These are phyloP conservation scores for Meredithiella fracta DNA, from an alignment of 2,329 filamentous ascomycete genomes.

Conservation along the genomic window DNA sequence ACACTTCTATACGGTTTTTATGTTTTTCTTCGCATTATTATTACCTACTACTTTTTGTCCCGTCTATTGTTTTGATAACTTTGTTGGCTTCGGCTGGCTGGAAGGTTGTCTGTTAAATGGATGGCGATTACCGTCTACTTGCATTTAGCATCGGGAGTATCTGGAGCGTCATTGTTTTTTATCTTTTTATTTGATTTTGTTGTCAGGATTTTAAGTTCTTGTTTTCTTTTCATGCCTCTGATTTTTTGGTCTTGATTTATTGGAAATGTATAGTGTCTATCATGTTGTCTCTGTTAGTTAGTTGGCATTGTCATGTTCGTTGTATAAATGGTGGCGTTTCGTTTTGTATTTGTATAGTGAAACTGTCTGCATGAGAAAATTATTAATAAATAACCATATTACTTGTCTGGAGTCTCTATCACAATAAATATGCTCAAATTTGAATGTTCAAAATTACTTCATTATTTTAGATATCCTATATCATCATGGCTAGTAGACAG, in stretches of 20 bases:
- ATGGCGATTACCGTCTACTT: not conserved
- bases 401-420: too few species aligned
- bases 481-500: too few species aligned
- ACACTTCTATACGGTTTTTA: not conserved
- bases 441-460: not conserved
- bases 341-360: not conserved
- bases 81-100: too few species aligned
- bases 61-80: too few species aligned
- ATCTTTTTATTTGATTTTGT: not conserved
- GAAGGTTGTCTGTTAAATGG: too few species aligned
- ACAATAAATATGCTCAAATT: not conserved
- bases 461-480: not conserved
- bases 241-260: not conserved
- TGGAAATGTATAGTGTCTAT: not conserved
- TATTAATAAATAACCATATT: too few species aligned
- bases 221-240: not conserved
- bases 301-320: not conserved
- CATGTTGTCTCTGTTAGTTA: not conserved
- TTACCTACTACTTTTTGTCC: too few species aligned
- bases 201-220: not conserved
- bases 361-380: not conserved
- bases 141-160: conserved; percentile 1
- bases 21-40: not conserved
- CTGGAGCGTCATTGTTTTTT: not conserved
- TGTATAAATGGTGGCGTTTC: not conserved